A percentile compares a stretch with the other conserved stretches of the same genome.
phyloP scores from a whole-genome alignment of 75 land plant genomes.

The Sequoiadendron giganteum region DNA sequence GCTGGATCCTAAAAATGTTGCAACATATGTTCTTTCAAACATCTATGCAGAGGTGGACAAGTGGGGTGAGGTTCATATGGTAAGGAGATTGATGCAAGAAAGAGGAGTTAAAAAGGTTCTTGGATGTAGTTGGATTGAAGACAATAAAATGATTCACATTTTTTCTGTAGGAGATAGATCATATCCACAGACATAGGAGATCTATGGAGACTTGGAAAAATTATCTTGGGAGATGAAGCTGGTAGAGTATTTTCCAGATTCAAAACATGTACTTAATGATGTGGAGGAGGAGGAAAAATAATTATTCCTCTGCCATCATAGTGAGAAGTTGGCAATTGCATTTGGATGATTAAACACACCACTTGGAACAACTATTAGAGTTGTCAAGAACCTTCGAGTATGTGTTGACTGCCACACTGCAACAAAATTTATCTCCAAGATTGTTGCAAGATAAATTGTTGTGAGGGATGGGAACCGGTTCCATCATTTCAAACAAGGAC shows the following conservation, averaged over 20 bases:
- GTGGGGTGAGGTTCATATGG: slow-evolving; percentile 19
- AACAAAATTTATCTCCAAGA: slow-evolving; percentile 20
- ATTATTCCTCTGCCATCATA: slow-evolving; percentile 13
- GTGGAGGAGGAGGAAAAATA: slow-evolving; percentile 8
- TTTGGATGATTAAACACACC: slow-evolving; percentile 31
- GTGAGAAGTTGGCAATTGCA: slow-evolving; percentile 36
- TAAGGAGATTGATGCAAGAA: slow-evolving; percentile 8
- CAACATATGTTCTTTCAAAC: slow-evolving; percentile 26
- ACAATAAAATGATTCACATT: slow-evolving; percentile 7
- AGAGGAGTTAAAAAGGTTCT: slow-evolving; percentile 11
- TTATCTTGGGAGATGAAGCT: slow-evolving; percentile 10
- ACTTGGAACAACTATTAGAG: slow-evolving; percentile 18
- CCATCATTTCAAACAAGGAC: slow-evolving; percentile 30
- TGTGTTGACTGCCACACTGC: slow-evolving; percentile 28
- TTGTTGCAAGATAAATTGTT: slow-evolving; percentile 18
- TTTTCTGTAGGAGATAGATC: slow-evolving; percentile 17
- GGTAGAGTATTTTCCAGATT: slow-evolving; percentile 17
- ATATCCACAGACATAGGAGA: slow-evolving; percentile 9
- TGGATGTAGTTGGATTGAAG: slow-evolving; percentile 19
- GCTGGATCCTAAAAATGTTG: slow-evolving; percentile 20
- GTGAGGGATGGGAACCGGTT: slow-evolving; percentile 25
- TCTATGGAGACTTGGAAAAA: slow-evolving; percentile 16
- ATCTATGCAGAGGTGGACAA: slow-evolving; percentile 23
- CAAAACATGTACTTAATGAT: slow-evolving; percentile 4
- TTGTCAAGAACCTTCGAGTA: slow-evolving; percentile 25